A percentile compares a stretch with the other conserved stretches of the same genome.
These are phyloP conservation scores for Cladosporium sp. DNA, from an alignment of 2,329 filamentous ascomycete species.

Conservation along the genomic window DNA sequence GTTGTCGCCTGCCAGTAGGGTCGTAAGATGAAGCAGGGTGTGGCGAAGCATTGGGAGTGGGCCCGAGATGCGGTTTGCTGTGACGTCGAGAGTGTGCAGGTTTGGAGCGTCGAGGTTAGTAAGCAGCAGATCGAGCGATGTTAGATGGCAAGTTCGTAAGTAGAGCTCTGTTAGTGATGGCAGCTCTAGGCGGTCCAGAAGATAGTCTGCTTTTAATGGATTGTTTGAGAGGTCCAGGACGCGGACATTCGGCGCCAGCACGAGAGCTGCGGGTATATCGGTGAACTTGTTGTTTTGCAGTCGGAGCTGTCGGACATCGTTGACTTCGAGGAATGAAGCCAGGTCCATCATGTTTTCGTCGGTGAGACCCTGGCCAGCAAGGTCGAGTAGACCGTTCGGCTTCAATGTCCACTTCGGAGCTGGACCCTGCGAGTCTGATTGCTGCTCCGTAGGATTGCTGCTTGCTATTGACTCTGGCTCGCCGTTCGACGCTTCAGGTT, in stretches of 20 bases:
- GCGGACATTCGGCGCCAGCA: conserved; percentile 64
- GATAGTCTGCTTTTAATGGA: conserved; percentile 55
- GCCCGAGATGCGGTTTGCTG: conserved; percentile 71
- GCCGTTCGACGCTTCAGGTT: conserved; percentile 50
- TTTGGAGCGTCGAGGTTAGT: conserved; percentile 66
- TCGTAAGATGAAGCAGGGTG: conserved; percentile 65
- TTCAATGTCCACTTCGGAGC: conserved; percentile 28
- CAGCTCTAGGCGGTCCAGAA: conserved; percentile 56
- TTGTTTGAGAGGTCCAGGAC: conserved; percentile 42
- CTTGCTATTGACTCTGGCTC: conserved; percentile 33
- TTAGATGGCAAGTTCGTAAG: conserved; percentile 69
- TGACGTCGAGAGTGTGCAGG: conserved; percentile 74
- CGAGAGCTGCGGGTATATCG: conserved; percentile 64
- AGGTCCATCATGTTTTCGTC: conserved; percentile 38
- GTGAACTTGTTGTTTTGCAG: conserved; percentile 75
- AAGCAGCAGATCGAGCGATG: conserved; percentile 63
- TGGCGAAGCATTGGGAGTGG: conserved; percentile 62
- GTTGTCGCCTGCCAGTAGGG: conserved; percentile 75
- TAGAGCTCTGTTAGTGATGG: conserved; percentile 74
- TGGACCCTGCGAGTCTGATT: conserved; percentile 18
- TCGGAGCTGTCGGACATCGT: conserved; percentile 55
- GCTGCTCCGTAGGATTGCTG: conserved; percentile 27
- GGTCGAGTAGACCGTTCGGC: conserved; percentile 37
- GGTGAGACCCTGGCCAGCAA: conserved; percentile 35
- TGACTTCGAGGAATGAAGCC: conserved; percentile 40